Evolutionary conservation across 805 yeast genomes (phyloP).

Genomic region (Blastobotrys attinorum): DNA sequence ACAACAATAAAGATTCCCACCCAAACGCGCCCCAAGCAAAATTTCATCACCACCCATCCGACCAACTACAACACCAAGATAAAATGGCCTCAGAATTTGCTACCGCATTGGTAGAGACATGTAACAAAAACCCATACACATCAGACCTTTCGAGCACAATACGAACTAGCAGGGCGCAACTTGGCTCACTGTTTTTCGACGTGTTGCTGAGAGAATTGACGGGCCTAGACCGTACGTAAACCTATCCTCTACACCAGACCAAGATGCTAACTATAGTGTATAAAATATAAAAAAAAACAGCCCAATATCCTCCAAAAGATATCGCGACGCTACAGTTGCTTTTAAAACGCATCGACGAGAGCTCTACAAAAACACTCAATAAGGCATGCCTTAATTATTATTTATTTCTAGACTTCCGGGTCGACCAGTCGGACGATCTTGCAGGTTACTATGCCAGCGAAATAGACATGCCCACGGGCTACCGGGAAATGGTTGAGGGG

Average conservation of each 20-base stretch:
- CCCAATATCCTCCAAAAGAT: constrained; percentile 16
- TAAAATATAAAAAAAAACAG: neutral
- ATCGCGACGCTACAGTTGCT: constrained; percentile 5
- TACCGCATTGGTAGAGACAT: neutral
- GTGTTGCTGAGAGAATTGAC: constrained; percentile 10
- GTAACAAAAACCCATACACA: neutral
- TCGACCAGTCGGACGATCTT: constrained; percentile 9
- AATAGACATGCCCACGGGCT: constrained; percentile 14
- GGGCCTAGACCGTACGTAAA: constrained; percentile 7
- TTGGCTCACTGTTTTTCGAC: constrained; percentile 16
- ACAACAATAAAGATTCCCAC: no score
- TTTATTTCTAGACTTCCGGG: constrained; percentile 16
- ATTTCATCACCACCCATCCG: neutral
- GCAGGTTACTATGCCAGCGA: constrained; percentile 17
- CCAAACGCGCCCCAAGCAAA: no score
- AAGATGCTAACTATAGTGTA: neutral
- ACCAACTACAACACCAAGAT: no score
- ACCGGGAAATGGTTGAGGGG: constrained; percentile 14
- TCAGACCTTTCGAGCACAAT: neutral
- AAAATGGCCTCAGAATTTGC: neutral
- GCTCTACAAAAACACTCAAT: constrained; percentile 5
- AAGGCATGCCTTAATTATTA: constrained; percentile 16
- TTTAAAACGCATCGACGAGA: constrained; percentile 6
- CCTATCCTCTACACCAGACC: neutral
- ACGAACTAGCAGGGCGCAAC: constrained; percentile 4